Evolutionary conservation across 2,329 filamentous ascomycete genomes (phyloP), one percentile per base, ranked within the genome.

Genomic region (Ascochyta fabae): DNA sequence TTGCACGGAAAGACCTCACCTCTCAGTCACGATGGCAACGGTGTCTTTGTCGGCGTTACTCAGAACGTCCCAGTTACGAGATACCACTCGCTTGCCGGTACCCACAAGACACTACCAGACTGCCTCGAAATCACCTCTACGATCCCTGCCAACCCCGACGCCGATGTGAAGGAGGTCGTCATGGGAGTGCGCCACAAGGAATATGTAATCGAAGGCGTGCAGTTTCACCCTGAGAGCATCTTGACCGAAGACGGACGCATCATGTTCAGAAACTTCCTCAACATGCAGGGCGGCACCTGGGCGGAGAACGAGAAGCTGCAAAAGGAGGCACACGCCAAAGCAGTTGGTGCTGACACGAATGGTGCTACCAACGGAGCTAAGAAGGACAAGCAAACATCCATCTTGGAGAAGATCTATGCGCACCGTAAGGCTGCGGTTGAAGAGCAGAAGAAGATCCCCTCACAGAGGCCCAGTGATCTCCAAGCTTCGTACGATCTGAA

Each of bases 191-290:
- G 95, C 41, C 95, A 99, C 80, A 96, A 94, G 79, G 86, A 95
- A 70, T 90, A 88, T 68, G 85, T 91, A 1, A 83, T 98, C n/a
- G 95, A 99, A 75, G 95, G 93, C 36, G 95, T 99, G 15, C 95
- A 99, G 72, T 99, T 98, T 68, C 95, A 99, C 67, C 95, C 95
- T 0, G 95, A 99, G 77, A 98, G 94, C 74, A 99, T 99, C 54
- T 80, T 99, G 47, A 97, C 94, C 0, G 92, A 90, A 41, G 87
- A 95, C 55, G 95, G 96, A 3, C 88, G 93, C 33, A 79, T 84
- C 33, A 97, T 99, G 91, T 86, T 99, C 72, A 88, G 87, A 71
- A 99, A 98, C 76, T 99, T 99, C 75, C 79, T 99, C 57, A 84
- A 83, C 54, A 88, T 96, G 83, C 90, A 88, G 66, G 91, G 92